A percentile compares a stretch with the other conserved stretches of the same genome.
These are phyloP conservation scores for Aphanomyces astaci DNA, from an alignment of 352 stramenopile genomes.

Conservation along the genomic window DNA sequence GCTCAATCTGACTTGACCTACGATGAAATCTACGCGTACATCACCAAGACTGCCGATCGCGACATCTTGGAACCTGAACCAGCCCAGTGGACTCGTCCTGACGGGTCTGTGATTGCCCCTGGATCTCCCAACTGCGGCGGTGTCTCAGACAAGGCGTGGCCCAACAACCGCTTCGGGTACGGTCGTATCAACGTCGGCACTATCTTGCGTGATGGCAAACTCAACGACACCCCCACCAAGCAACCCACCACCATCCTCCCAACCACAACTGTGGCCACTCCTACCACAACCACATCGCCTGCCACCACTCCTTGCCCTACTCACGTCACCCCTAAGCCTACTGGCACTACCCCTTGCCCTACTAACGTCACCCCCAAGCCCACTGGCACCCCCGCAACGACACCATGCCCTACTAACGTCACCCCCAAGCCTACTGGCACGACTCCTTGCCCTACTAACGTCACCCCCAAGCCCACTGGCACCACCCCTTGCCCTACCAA, in stretches of 20 bases:
- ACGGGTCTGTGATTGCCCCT: constrained; percentile 30
- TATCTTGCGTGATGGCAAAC: constrained; percentile 23
- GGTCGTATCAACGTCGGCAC: constrained; percentile 27
- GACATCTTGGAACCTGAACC: constrained; percentile 5
- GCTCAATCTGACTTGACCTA: constrained; percentile 27
- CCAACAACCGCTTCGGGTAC: constrained; percentile 38
- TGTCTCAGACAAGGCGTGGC: constrained; percentile 32
- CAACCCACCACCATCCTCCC: neutral
- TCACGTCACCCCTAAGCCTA: neutral
- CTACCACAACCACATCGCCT: neutral
- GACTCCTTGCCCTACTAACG: no score
- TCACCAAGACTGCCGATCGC: constrained; percentile 15
- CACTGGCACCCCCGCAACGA: neutral
- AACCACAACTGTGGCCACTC: neutral
- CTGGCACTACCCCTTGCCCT: neutral
- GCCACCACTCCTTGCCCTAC: no score
- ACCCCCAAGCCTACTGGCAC: neutral
- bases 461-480: neutral
- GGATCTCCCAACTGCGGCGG: constrained; percentile 33
- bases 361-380: neutral
- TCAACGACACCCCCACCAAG: neutral
- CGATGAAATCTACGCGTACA: constrained; percentile 25
- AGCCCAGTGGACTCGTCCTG: neutral
- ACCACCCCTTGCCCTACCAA: neutral
- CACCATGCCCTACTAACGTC: neutral